phyloP scores from a whole-genome alignment of 1,284 basidiomycete species.

The Cryptococcus neoformans region DNA sequence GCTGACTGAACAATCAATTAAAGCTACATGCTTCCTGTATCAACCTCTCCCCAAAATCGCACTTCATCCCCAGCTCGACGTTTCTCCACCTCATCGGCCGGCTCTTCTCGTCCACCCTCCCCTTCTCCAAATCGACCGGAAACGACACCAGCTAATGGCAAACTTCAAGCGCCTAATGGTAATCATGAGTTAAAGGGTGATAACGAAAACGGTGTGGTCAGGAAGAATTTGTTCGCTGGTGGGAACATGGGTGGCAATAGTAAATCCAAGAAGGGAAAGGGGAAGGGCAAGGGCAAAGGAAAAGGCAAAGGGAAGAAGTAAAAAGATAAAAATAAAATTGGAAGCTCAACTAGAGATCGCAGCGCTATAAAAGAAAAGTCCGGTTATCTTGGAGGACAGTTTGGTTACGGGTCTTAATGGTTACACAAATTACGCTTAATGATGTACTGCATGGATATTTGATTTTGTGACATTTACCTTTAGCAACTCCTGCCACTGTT shows the following conservation, averaged over 20 bases:
- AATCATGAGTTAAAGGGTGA: background rate
- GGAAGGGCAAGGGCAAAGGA: background rate
- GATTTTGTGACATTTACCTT: no score
- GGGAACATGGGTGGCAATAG: conserved; percentile 10
- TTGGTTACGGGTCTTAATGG: no score
- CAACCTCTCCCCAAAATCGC: conserved; percentile 1
- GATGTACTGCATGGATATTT: no score
- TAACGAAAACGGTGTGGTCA: conserved; percentile 11
- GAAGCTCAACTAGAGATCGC: no score
- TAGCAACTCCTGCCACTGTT: no score
- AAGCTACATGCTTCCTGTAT: conserved; percentile 24
- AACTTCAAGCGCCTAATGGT: background rate
- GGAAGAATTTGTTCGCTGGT: conserved; percentile 14
- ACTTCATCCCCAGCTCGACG: background rate
- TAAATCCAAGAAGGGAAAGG: conserved; percentile 7
- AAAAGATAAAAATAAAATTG: background rate
- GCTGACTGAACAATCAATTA: background rate
- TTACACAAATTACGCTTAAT: no score
- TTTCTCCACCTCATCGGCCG: conserved; percentile 2
- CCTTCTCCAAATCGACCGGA: conserved; percentile 10
- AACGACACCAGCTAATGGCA: conserved; percentile 8
- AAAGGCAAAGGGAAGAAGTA: background rate
- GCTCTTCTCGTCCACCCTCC: conserved; percentile 11
- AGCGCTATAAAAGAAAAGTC: no score
- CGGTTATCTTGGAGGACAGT: no score